Base-by-base conservation (phyloP, 2,329 filamentous ascomycete species). In the Claviceps sp. region DNA sequence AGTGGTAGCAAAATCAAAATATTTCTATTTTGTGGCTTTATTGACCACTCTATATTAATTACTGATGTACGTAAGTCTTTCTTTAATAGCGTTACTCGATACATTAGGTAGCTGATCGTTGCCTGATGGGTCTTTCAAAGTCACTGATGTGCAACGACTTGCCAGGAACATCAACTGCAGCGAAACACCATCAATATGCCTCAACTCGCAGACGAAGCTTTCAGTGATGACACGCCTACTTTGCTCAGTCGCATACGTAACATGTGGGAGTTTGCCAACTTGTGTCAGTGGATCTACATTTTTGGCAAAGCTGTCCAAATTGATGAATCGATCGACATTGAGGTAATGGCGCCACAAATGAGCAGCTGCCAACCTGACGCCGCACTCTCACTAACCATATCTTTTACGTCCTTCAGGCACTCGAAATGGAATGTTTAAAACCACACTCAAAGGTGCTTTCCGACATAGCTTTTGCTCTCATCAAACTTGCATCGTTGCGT, bases 401-500 rank as follows among this genome's bases (percentile, higher is more conserved):
- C 8, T 9, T 29, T 8, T 8, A 29, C 7, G 26, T 29, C 26
- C 13, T 49, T 36, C 14, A 97, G 93, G 86, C 91, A 56, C 75
- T 97, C 40, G 93, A 97, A 71, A 77, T 77, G 47, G 90, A 95
- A 71, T 95, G 89, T 63, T 73, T 97, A 37, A 90, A 87, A 63
- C 83, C 85, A 17, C 74, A 81, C 36, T 94, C 90, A 1, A 77
- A 80, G 45, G 78, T 83, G 57, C 75, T 98, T 17, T 73, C 85
- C 54, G 81, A 91, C 52, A 88, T 97, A 59, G 91, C 88, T 38
- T 77, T 98, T 45, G 82, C 86, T 51, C 75, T 97, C 20, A 80
- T 97, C 54, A 96, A 96, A 76, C 89, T 86, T 64, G 83, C 96
- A 48, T 96, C 93, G 36, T 95, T 90, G 54, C 89, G 96, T 71